Percentiles rank a stretch among this genome's conserved stretches.
Evolutionary conservation across 176 grass and related monocot species (phyloP).

Genomic region (Zizania latifolia): DNA sequence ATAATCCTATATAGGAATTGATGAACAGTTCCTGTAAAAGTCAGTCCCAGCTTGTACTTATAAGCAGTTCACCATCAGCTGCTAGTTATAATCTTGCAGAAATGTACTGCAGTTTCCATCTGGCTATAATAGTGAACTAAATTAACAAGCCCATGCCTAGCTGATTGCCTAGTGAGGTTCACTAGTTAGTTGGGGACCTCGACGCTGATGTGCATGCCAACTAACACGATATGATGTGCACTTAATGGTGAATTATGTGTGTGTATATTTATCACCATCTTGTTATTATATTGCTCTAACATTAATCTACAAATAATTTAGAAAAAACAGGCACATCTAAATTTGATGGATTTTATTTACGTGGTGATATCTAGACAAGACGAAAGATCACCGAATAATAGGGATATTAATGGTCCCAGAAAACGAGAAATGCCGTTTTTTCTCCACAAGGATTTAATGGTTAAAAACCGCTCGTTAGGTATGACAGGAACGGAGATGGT

Average conservation of each 20-base stretch:
- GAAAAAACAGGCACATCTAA: neutral
- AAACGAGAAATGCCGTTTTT: too few species aligned
- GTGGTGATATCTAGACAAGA: neutral
- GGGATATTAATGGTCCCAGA: too few species aligned
- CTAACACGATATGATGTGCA: neutral
- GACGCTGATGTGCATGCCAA: neutral
- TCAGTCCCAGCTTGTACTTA: too few species aligned
- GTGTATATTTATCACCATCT: neutral
- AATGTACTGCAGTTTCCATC: neutral
- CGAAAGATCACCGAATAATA: neutral
- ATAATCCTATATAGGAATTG: too few species aligned
- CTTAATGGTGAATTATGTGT: neutral
- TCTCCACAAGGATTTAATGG: too few species aligned
- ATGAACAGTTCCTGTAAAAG: too few species aligned
- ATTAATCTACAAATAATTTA: neutral
- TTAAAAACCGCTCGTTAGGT: too few species aligned
- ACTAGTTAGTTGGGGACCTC: neutral
- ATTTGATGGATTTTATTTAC: neutral
- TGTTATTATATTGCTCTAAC: neutral
- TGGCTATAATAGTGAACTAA: neutral
- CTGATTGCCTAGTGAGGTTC: neutral
- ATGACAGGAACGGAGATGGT: too few species aligned
- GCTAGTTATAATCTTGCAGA: too few species aligned
- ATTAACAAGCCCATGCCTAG: neutral
- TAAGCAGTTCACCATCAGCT: too few species aligned